Percentiles rank a stretch among this genome's conserved stretches.
Evolutionary conservation across 306 rosid species (phyloP).

Genomic region (Oemleria cerasiformis): DNA sequence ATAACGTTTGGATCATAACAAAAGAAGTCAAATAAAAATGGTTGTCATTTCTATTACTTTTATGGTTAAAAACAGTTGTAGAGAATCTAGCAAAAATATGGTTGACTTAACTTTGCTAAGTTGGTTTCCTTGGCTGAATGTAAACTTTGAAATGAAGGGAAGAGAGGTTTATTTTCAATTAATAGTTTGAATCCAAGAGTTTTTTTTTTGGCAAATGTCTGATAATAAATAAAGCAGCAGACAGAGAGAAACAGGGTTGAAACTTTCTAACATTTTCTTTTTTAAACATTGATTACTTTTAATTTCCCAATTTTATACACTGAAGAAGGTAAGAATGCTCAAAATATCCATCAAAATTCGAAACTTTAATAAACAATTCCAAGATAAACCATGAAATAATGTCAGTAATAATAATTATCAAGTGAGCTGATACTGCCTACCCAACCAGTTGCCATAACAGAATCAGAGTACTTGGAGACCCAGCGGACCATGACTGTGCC

Average conservation of each 20-base stretch:
- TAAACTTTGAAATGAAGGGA: not conserved
- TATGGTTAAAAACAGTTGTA: no score
- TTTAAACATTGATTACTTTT: not conserved
- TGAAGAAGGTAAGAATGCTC: slow-evolving; percentile 1
- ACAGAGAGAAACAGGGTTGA: not conserved
- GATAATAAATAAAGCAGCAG: not conserved
- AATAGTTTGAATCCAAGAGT: not conserved
- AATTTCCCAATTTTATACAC: not conserved
- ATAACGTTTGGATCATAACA: no score
- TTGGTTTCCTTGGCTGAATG: not conserved
- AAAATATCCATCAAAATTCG: not conserved
- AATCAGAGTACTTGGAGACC: slow-evolving; percentile 94
- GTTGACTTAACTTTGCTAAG: not conserved
- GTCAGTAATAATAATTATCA: not conserved
- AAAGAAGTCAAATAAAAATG: no score
- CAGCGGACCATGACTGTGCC: slow-evolving; percentile 99
- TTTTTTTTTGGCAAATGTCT: not conserved
- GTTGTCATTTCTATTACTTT: no score
- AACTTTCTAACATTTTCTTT: not conserved
- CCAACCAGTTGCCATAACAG: slow-evolving; percentile 99
- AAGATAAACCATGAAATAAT: slow-evolving; percentile 7
- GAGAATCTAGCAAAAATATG: not conserved
- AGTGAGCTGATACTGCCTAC: slow-evolving; percentile 41
- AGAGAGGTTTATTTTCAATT: not conserved
- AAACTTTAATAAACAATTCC: slow-evolving; percentile 8